A percentile compares a stretch with the other conserved stretches of the same genome.
Conservation (phyloP, 768 basidiomycete species). For the Strobilomyces echinocephalus region DNA sequence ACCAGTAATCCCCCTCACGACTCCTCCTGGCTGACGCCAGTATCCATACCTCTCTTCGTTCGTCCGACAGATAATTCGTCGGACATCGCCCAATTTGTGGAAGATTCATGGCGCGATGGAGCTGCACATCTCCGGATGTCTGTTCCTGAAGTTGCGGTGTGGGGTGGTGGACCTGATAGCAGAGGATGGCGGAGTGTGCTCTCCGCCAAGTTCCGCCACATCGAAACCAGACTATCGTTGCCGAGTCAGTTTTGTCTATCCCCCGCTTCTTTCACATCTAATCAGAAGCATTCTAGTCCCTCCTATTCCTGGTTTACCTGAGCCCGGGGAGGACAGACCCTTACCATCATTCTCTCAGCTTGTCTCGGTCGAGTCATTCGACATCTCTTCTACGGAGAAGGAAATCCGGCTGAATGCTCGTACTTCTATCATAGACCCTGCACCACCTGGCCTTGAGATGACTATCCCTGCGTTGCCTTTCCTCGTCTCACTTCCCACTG, state of each 20-base stretch:
- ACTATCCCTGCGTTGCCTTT: slow-evolving; percentile 60
- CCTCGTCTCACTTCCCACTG: slow-evolving; percentile 45
- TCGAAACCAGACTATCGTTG: slow-evolving; percentile 45
- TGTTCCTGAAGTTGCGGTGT: slow-evolving; percentile 41
- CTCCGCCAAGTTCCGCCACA: slow-evolving; percentile 38
- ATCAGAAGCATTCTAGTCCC: slow-evolving; percentile 45
- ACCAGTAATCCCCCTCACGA: slow-evolving; percentile 33
- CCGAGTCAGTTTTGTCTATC: slow-evolving; percentile 42
- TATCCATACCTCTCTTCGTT: slow-evolving; percentile 49
- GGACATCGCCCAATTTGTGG: slow-evolving; percentile 45
- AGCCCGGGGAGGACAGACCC: slow-evolving; percentile 45
- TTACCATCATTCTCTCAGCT: slow-evolving; percentile 57
- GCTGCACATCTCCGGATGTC: slow-evolving; percentile 40
- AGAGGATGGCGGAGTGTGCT: slow-evolving; percentile 44
- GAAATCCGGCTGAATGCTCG: slow-evolving; percentile 44
- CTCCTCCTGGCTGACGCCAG: slow-evolving; percentile 51
- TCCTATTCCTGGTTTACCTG: slow-evolving; percentile 59
- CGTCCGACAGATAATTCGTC: slow-evolving; percentile 50
- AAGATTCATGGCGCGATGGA: slow-evolving; percentile 56
- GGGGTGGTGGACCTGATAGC: slow-evolving; percentile 44
- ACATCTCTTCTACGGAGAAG: slow-evolving; percentile 33
- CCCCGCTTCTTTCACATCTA: not conserved
- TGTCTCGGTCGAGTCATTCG: slow-evolving; percentile 56
- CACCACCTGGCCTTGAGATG: slow-evolving; percentile 45
- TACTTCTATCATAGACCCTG: slow-evolving; percentile 57